phyloP scores from a whole-genome alignment of 176 grass and related monocot species.

The Lolium multiflorum region DNA sequence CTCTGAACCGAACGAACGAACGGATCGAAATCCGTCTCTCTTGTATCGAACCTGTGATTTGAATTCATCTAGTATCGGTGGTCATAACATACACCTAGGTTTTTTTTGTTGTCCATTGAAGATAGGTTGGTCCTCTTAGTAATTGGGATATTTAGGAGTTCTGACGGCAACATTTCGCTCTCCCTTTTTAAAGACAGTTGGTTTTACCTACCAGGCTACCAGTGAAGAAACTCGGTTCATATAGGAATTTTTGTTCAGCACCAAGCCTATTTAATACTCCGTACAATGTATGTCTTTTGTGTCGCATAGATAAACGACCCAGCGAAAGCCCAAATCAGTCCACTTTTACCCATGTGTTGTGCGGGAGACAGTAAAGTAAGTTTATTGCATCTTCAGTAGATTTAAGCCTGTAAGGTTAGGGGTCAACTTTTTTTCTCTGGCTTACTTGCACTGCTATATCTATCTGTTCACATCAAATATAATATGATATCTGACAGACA shows the following conservation, averaged over 20 bases:
- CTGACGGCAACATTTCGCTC: not conserved
- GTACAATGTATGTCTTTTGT: no score
- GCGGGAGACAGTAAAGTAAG: not conserved
- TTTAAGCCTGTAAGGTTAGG: not conserved
- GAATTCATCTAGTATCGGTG: no score
- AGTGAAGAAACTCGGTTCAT: slow-evolving; percentile 1
- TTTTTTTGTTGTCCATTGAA: slow-evolving; percentile 24
- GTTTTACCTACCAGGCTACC: slow-evolving; percentile 7
- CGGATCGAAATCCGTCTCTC: no score
- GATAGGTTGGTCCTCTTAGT: not conserved
- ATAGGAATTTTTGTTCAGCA: not conserved
- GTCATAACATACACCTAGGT: not conserved
- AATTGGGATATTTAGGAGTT: not conserved
- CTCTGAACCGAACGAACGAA: no score
- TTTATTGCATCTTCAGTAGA: not conserved
- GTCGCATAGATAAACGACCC: no score
- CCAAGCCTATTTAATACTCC: not conserved
- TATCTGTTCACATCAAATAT: not conserved
- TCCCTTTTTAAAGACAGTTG: not conserved
- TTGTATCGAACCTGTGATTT: no score
- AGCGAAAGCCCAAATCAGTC: not conserved
- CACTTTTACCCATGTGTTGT: not conserved
- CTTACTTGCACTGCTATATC: not conserved
- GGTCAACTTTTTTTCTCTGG: not conserved
- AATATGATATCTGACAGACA: not conserved